Conservation (phyloP, 2,329 filamentous ascomycete species). For the Tolypocladium guangdongense region DNA sequence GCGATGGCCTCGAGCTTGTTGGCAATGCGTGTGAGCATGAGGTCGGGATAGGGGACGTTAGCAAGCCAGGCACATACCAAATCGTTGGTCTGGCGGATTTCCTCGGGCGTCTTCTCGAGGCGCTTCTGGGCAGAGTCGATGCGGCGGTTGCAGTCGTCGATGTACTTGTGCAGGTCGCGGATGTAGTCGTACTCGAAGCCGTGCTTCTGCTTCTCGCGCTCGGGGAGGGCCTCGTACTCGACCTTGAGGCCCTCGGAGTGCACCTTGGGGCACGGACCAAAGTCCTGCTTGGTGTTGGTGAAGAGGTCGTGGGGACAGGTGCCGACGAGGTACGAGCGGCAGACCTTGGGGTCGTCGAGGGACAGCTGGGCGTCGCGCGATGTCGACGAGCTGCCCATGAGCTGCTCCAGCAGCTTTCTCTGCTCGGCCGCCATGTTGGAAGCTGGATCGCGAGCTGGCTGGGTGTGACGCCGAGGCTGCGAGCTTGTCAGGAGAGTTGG, state of each 20-base stretch:
- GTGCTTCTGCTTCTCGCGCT: conserved; percentile 63
- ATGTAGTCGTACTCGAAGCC: conserved; percentile 97
- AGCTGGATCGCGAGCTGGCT: neutral
- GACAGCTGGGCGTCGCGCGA: conserved; percentile 72
- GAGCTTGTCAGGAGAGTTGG: neutral
- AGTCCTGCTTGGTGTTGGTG: conserved; percentile 97
- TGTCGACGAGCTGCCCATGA: conserved; percentile 67
- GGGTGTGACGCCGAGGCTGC: neutral
- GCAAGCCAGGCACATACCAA: conserved; percentile 35
- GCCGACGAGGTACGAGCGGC: conserved; percentile 85
- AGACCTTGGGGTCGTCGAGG: conserved; percentile 87
- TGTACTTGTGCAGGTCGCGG: conserved; percentile 90
- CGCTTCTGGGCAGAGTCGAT: conserved; percentile 85
- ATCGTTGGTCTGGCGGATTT: conserved; percentile 89
- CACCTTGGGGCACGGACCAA: conserved; percentile 78
- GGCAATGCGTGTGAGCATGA: fast-evolving
- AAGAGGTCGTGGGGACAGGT: conserved; percentile 98
- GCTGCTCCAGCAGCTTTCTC: conserved; percentile 95
- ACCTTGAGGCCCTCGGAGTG: conserved; percentile 82
- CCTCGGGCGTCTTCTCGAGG: conserved; percentile 93
- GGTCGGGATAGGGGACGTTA: fast-evolving
- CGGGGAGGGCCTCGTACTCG: conserved; percentile 70
- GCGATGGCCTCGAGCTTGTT: conserved; percentile 64
- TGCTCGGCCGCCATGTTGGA: conserved; percentile 84
- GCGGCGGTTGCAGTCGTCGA: conserved; percentile 89